Evolutionary conservation across 441 rosid genomes (phyloP).

Genomic region (Adansonia madagascariensis): DNA sequence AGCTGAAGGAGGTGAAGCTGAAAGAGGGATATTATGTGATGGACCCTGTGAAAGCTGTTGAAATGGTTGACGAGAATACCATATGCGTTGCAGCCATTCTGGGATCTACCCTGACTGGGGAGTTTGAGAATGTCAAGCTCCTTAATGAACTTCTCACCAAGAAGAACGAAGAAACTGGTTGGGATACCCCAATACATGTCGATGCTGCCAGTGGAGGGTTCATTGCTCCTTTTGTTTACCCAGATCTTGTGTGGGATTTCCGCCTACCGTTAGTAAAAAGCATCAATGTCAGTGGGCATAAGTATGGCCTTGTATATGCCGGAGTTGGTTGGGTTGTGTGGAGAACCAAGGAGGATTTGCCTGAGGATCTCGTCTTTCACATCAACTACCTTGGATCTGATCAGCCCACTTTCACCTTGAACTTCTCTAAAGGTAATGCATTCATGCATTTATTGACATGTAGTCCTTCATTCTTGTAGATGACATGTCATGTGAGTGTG

Average conservation of each 20-base stretch:
- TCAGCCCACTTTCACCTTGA: conserved; percentile 87
- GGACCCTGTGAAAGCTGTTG: conserved; percentile 72
- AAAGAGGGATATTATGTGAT: conserved; percentile 66
- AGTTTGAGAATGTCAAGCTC: conserved; percentile 73
- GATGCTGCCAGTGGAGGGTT: conserved; percentile 90
- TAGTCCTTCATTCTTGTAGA: background rate
- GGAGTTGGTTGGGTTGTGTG: conserved; percentile 80
- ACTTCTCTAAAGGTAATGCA: conserved; percentile 60
- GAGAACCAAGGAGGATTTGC: conserved; percentile 78
- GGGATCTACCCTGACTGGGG: conserved; percentile 76
- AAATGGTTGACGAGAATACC: conserved; percentile 82
- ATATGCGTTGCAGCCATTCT: conserved; percentile 80
- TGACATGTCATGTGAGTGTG: background rate
- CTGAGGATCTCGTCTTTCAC: conserved; percentile 80
- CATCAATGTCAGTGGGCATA: conserved; percentile 78
- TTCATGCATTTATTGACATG: conserved; percentile 3
- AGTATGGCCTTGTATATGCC: conserved; percentile 80
- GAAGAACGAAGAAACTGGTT: conserved; percentile 64
- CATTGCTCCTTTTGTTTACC: conserved; percentile 72
- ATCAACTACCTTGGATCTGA: conserved; percentile 87
- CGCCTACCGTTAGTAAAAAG: conserved; percentile 75
- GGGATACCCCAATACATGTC: conserved; percentile 78
- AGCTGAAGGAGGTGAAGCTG: conserved; percentile 77
- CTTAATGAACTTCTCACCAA: conserved; percentile 56
- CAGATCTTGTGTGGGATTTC: conserved; percentile 77